A percentile compares a stretch with the other conserved stretches of the same genome.
These are phyloP conservation scores for Phlyctochytrium bullatum DNA, from an alignment of 192 early-diverging fungal species.

Conservation along the genomic window DNA sequence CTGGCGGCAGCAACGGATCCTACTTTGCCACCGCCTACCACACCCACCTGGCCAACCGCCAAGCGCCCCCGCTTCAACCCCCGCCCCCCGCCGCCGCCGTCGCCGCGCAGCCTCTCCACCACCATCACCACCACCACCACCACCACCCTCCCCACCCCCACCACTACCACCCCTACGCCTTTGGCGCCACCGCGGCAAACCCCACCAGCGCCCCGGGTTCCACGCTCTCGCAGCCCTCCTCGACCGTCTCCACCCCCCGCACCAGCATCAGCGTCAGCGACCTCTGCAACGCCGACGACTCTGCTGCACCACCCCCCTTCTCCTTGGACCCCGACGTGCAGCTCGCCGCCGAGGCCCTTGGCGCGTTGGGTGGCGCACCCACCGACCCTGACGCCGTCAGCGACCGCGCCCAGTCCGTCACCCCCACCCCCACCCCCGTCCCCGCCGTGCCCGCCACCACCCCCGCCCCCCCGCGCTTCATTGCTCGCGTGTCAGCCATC, in stretches of 20 bases:
- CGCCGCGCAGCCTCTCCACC: no score
- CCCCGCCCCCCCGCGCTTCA: conserved; percentile 47
- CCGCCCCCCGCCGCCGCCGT: no score
- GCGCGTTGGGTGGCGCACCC: conserved; percentile 15
- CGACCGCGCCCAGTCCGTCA: background rate
- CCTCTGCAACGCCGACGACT: conserved; percentile 2
- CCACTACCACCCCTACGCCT: background rate
- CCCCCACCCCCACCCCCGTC: background rate
- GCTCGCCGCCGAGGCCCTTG: conserved; percentile 43
- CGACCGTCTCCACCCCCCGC: conserved; percentile 1
- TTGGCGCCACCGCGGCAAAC: background rate
- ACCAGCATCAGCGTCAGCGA: conserved; percentile 1
- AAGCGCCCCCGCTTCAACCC: no score
- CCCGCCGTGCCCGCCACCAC: background rate
- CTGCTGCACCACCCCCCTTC: background rate
- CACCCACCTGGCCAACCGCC: no score
- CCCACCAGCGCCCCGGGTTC: background rate
- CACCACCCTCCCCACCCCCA: background rate
- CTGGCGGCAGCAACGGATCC: no score
- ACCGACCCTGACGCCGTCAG: background rate
- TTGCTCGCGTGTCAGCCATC: conserved; percentile 73
- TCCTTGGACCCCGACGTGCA: conserved; percentile 32
- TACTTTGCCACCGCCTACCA: no score
- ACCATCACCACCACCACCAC: no score
- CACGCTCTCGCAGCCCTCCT: background rate